Percentiles rank a stretch among this genome's conserved stretches.
Evolutionary conservation across 441 rosid genomes (phyloP).

Genomic region (Populus hybrid): DNA sequence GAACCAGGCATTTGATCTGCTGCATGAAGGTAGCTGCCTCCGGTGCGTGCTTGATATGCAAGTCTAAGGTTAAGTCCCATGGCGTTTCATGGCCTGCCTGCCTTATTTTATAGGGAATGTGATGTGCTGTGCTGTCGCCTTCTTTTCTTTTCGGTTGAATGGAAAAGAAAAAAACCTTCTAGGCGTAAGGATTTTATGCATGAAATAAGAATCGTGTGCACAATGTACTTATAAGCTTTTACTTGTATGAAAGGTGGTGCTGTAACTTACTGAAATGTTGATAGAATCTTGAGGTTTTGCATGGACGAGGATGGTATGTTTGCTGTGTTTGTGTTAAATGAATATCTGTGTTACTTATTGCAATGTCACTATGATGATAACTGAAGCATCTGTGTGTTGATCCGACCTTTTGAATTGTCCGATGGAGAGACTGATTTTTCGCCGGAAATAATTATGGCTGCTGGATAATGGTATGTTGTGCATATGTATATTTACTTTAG

Average conservation of each 20-base stretch:
- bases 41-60: constrained; percentile 72
- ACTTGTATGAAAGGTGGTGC: neutral
- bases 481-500: too few relatives aligned
- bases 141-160: neutral
- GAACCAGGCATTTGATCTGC: constrained; percentile 78
- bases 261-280: neutral
- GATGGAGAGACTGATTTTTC: too few relatives aligned
- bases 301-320: neutral
- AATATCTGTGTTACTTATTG: neutral
- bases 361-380: too few relatives aligned
- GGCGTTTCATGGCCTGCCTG: neutral
- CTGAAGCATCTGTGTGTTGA: too few relatives aligned
- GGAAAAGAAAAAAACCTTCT: neutral
- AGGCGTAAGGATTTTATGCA: too few relatives aligned
- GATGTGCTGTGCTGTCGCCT: neutral
- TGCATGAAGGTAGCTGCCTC: constrained; percentile 88
- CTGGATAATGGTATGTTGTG: too few relatives aligned
- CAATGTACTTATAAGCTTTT: neutral
- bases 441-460: too few relatives aligned
- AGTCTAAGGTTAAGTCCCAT: constrained; percentile 19
- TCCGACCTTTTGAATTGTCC: too few relatives aligned
- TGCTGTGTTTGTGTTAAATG: neutral
- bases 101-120: neutral
- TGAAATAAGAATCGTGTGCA: neutral
- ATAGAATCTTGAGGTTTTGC: neutral